These are phyloP conservation scores for Periglandula ipomoeae DNA, from an alignment of 2,329 filamentous ascomycete genomes.

Conservation along the genomic window DNA sequence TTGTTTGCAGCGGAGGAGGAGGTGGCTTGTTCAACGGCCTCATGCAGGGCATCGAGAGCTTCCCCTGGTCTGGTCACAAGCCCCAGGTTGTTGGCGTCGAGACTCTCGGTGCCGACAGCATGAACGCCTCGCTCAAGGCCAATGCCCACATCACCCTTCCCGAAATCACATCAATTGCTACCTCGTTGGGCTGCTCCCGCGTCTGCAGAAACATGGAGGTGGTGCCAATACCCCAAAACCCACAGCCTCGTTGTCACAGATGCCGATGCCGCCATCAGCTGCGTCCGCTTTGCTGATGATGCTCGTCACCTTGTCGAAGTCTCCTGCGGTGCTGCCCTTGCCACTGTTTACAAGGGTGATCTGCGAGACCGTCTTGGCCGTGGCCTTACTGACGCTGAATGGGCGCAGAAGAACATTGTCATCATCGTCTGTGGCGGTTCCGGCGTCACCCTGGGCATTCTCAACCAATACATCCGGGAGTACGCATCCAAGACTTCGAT, in stretches of 20 bases:
- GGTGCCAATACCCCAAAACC: slow-evolving; percentile 38
- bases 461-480: slow-evolving; percentile 46
- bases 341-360: slow-evolving; percentile 53
- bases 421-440: slow-evolving; percentile 77
- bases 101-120: slow-evolving; percentile 63
- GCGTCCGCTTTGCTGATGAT: slow-evolving; percentile 70
- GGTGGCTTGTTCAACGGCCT: slow-evolving; percentile 73
- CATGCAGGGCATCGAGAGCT: slow-evolving; percentile 54
- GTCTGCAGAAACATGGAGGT: slow-evolving; percentile 59
- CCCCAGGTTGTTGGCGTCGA: slow-evolving; percentile 62
- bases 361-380: slow-evolving; percentile 52
- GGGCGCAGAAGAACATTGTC: slow-evolving; percentile 62
- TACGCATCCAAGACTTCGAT: slow-evolving; percentile 27
- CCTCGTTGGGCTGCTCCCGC: slow-evolving; percentile 61
- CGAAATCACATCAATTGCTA: slow-evolving; percentile 67
- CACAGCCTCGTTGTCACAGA: slow-evolving; percentile 29
- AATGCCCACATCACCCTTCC: slow-evolving; percentile 53
- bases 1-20: slow-evolving; percentile 73
- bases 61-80: slow-evolving; percentile 21
- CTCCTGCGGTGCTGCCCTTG: slow-evolving; percentile 75
- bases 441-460: slow-evolving; percentile 52
- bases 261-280: slow-evolving; percentile 70
- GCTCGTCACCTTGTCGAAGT: slow-evolving; percentile 74
- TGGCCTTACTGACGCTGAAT: slow-evolving; percentile 45
- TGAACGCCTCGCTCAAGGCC: slow-evolving; percentile 52